Evolutionary conservation across 495 filamentous ascomycete species (phyloP), one percentile per base, ranked within the genome.

Genomic region (Clohesyomyces aquaticus): DNA sequence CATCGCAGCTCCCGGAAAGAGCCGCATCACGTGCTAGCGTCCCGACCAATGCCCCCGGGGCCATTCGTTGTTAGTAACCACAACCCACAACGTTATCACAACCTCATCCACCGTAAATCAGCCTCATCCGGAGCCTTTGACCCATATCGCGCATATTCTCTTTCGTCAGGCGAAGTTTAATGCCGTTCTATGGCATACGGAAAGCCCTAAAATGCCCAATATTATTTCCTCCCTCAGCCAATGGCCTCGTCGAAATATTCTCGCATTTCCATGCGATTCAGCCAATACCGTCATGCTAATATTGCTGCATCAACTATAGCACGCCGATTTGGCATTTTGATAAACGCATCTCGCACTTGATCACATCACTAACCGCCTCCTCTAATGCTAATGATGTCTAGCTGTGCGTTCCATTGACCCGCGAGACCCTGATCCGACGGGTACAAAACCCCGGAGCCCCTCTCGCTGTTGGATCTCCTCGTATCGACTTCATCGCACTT

Each of bases 291-390:
- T 65, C 61, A 65, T 65, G 61, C 61, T 52, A 26, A 65, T 65
- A 65, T 65, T 59, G 61, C 54, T 55, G 55, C 55, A 66, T 60
- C 55, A 60, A 59, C 55, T 48, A 54, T 52, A 59, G 23, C 38
- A 55, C 21, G 10, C 51, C 25, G 32, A 55, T 47, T 27, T 19
- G 23, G 27, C 22, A 35, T 63, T 22, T 16, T 27, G 32, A 48
- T 28, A 16, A 32, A 55, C 35, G 49, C 59, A 62, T 62, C 28
- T 21, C 22, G 12, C 18, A 8, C 21, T 22, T 4, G 35, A 55
- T 35, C 59, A 55, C 35, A 29, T 29, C 47, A 46, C 43, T 45
- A 61, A 26, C 29, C n/a, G 2, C 58, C n/a, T 22, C 28, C n/a
- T 10, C 46, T 32, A 46, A 65, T 65, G 61, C 61, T 63, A 63